A percentile compares a stretch with the other conserved stretches of the same genome.
Evolutionary conservation across 83 land plant species (phyloP).

Genomic region (Isoetes engelmannii): DNA sequence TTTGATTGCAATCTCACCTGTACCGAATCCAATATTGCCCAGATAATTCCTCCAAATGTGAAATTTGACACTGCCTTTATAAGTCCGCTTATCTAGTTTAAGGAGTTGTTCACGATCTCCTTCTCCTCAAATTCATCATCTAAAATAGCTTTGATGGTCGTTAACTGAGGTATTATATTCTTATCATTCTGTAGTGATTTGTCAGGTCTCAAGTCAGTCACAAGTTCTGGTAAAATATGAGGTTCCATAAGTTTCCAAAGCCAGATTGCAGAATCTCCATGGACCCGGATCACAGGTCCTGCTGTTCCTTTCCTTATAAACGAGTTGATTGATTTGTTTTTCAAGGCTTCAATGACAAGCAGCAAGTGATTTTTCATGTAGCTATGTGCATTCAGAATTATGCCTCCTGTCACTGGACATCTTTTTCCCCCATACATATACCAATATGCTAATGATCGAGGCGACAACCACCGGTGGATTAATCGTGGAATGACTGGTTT

Average conservation of each 20-base stretch:
- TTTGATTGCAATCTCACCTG: too few relatives aligned
- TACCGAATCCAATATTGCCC: too few relatives aligned
- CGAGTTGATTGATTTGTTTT: conserved; percentile 52
- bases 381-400: conserved; percentile 54
- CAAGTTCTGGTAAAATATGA: conserved; percentile 44
- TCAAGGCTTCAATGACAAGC: conserved; percentile 49
- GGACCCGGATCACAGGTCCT: conserved; percentile 51
- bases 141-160: too few relatives aligned
- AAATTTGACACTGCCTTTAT: too few relatives aligned
- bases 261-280: conserved; percentile 50
- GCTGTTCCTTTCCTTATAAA: conserved; percentile 40
- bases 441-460: conserved; percentile 86
- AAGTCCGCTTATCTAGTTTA: too few relatives aligned
- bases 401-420: conserved; percentile 47
- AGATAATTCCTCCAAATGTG: too few relatives aligned
- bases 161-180: too few relatives aligned
- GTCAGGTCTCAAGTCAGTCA: conserved; percentile 40
- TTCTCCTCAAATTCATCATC: too few relatives aligned
- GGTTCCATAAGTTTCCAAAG: conserved; percentile 74
- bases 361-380: conserved; percentile 49
- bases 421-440: conserved; percentile 86
- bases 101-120: too few relatives aligned
- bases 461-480: conserved; percentile 75
- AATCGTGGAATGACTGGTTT: conserved; percentile 58
- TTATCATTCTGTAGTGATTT: not conserved